phyloP scores from a whole-genome alignment of 1,284 basidiomycete species.

The Volvariella volvacea region DNA sequence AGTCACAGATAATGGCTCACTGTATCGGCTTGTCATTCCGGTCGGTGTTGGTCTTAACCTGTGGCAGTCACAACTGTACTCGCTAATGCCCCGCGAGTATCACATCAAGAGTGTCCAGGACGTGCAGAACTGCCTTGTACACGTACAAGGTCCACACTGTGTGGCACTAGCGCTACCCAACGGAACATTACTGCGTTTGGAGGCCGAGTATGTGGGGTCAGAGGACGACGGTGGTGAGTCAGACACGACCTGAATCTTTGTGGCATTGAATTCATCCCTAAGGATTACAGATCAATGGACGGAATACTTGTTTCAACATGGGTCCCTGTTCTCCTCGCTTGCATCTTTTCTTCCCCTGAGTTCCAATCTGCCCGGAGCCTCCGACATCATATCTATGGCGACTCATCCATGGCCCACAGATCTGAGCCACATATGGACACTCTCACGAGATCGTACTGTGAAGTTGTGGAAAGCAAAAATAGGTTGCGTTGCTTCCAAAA shows the following conservation, averaged over 20 bases:
- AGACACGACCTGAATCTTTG: constrained; percentile 6
- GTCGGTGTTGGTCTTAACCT: constrained; percentile 43
- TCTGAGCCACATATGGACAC: constrained; percentile 69
- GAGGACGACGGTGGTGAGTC: constrained; percentile 48
- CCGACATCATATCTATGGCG: constrained; percentile 61
- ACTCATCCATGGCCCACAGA: constrained; percentile 68
- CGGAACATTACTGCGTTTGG: constrained; percentile 69
- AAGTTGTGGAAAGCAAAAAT: constrained; percentile 75
- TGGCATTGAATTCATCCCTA: constrained; percentile 5
- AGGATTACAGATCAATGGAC: constrained; percentile 51
- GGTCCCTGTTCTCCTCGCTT: constrained; percentile 56
- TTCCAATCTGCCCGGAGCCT: constrained; percentile 34
- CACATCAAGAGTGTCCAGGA: constrained; percentile 48
- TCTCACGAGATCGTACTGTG: constrained; percentile 84
- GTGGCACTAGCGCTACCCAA: constrained; percentile 61
- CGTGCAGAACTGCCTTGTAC: constrained; percentile 45
- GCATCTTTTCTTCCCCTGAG: constrained; percentile 59
- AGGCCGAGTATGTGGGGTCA: constrained; percentile 48
- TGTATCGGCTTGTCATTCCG: constrained; percentile 75
- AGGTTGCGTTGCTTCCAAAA: constrained; percentile 60
- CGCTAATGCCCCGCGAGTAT: constrained; percentile 65
- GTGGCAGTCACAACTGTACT: constrained; percentile 49
- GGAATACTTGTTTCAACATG: constrained; percentile 55
- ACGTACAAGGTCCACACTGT: constrained; percentile 64
- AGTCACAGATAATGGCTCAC: constrained; percentile 60